Percentiles rank a stretch among this genome's conserved stretches.
Conservation (phyloP, 2,329 filamentous ascomycete species). For the Beauveria brongniartii region DNA sequence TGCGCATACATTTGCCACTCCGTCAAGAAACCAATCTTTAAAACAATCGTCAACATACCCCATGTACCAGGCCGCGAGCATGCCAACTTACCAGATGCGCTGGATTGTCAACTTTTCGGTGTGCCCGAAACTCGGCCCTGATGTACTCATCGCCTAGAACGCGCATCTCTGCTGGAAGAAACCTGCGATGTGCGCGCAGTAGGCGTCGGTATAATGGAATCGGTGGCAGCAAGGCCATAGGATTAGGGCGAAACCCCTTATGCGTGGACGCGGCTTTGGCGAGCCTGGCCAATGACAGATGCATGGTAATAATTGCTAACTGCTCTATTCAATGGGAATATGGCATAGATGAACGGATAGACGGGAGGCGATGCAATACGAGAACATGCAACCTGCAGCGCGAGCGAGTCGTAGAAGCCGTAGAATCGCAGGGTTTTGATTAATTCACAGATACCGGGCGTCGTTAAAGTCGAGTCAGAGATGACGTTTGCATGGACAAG, state of each 20-base stretch:
- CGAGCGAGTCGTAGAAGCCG: neutral
- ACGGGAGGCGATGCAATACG: neutral
- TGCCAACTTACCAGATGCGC: conserved; percentile 65
- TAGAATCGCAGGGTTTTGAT: neutral
- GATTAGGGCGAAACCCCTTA: conserved; percentile 28
- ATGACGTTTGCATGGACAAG: neutral
- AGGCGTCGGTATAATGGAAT: conserved; percentile 85
- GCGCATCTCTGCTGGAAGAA: conserved; percentile 65
- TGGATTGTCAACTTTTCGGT: conserved; percentile 79
- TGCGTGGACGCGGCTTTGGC: conserved; percentile 29
- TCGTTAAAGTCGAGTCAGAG: neutral
- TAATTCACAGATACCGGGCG: too few species aligned
- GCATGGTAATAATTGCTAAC: conserved; percentile 18
- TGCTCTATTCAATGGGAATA: neutral
- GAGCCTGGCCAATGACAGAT: conserved; percentile 20
- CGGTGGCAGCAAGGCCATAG: conserved; percentile 70
- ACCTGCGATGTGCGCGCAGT: conserved; percentile 75
- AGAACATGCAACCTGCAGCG: neutral
- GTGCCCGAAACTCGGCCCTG: conserved; percentile 84
- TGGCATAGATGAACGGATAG: neutral
- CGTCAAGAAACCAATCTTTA: conserved; percentile 83
- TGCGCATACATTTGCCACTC: conserved; percentile 97
- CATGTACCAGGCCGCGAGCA: neutral
- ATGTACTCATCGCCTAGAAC: conserved; percentile 86
- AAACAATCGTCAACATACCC: neutral